These are phyloP conservation scores for Penicillium coffeae DNA, from an alignment of 495 filamentous ascomycete genomes.

Conservation along the genomic window DNA sequence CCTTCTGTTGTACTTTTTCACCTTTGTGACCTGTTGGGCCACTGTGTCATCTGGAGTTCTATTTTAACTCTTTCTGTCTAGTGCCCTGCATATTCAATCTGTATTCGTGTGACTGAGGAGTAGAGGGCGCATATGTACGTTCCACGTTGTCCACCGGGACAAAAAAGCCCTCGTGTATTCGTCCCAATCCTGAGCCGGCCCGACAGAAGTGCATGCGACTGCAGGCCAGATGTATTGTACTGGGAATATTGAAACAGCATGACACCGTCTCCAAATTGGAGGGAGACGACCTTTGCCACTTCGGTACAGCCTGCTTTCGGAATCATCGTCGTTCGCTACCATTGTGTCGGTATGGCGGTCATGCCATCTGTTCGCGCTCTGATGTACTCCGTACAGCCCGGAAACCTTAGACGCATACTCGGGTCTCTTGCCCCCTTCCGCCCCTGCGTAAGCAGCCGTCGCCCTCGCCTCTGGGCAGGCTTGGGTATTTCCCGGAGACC, in stretches of 20 bases:
- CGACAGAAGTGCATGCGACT: not conserved
- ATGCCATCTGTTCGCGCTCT: not conserved
- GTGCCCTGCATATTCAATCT: not conserved
- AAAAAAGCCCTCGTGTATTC: not conserved
- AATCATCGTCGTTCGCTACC: not conserved
- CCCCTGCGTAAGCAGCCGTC: no score
- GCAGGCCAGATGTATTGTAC: not conserved
- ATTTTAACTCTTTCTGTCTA: not conserved
- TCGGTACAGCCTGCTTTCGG: not conserved
- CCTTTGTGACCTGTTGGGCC: not conserved
- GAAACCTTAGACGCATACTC: no score
- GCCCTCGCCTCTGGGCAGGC: no score
- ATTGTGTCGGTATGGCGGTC: not conserved
- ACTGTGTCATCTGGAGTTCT: not conserved
- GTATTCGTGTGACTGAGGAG: no score
- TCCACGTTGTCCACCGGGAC: not conserved
- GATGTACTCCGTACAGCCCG: not conserved
- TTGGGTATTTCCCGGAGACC: no score
- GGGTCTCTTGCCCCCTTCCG: no score
- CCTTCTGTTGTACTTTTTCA: not conserved
- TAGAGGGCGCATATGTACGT: not conserved
- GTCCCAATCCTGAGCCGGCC: not conserved
- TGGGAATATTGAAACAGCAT: not conserved
- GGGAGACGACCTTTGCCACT: not conserved
- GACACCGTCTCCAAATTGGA: not conserved